Evolutionary conservation across 164 flowering plant species (phyloP), one percentile per base, ranked within the genome.

Genomic region (Vitis riparia): DNA sequence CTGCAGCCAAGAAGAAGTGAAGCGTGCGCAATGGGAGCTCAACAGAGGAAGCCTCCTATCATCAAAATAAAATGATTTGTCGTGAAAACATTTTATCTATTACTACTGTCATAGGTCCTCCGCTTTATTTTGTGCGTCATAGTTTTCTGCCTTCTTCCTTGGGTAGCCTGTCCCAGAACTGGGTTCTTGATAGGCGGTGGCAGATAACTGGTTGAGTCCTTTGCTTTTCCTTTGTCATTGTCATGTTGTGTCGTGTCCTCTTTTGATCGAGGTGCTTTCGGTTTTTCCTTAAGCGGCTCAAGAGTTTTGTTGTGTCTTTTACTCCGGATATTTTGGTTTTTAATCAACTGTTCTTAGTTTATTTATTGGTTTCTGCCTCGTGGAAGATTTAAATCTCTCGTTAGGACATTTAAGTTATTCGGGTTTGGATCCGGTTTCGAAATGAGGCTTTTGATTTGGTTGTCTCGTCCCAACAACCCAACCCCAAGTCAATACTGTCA

Each of bases 1-100:
- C 83, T n/a, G 83, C 83, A 1, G 83, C 77, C 65, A 80, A 80
- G 83, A 80, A 80, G 81, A 75, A 75, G 67, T 75, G 78, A 75
- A 58, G 27, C 12, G 58, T 55, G 63, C 68, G 14, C n/a, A 3
- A 11, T 37, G 8, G 48, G 49, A 47, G 65, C n/a, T 56, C 49
- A 9, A 6, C 11, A 3, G 11, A 11, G 16, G 63, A 14, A 49
- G 47, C 27, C 13, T 56, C 15, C 8, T 55, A n/a, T 27, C n/a
- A n/a, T 32, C 44, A 32, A 11, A 51, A 51, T 51, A 65, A 51
- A 4, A 7, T 11, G 12, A 27, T 23, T 23, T 65, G 2, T 51
- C 68, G 5, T 51, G 12, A 59, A 37, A 48, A 68, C 71, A 29
- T 23, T 52, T 16, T 23, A 23, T 23, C 27, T 23, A 23, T 23